Conservation (phyloP, 345 rosid genomes). For the Firmiana major region DNA sequence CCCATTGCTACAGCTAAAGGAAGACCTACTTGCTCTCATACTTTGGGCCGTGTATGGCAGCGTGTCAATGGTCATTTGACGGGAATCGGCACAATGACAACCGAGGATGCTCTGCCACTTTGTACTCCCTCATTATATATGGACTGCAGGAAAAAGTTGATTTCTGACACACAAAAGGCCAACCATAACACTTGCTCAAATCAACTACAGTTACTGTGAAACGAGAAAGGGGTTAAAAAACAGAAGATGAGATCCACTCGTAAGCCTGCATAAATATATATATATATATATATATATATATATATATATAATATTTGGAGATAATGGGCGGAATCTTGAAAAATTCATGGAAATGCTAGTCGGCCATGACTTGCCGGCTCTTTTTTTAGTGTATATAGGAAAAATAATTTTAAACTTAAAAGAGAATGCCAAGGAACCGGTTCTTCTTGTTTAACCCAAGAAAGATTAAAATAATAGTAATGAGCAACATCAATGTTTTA, state of each 20-base stretch:
- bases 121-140: not conserved
- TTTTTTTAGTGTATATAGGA: too few species aligned
- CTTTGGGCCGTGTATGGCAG: slow-evolving; percentile 46
- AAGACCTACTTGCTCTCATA: slow-evolving; percentile 45
- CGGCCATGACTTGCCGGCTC: too few species aligned
- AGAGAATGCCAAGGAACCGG: too few species aligned
- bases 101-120: not conserved
- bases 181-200: not conserved
- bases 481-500: too few species aligned
- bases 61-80: slow-evolving; percentile 31
- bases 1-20: slow-evolving; percentile 46
- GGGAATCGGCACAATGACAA: not conserved
- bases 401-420: too few species aligned
- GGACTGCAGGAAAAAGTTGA: not conserved
- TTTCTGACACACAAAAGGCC: not conserved
- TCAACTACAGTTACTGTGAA: not conserved
- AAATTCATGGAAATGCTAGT: too few species aligned
- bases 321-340: not conserved
- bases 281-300: too few species aligned
- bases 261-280: not conserved
- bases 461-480: too few species aligned
- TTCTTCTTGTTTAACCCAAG: too few species aligned
- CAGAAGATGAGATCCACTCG: not conserved
- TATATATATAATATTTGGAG: not conserved
- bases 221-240: not conserved